phyloP scores from a whole-genome alignment of 169 alveolate genomes.

The Amoebophrya sp. region DNA sequence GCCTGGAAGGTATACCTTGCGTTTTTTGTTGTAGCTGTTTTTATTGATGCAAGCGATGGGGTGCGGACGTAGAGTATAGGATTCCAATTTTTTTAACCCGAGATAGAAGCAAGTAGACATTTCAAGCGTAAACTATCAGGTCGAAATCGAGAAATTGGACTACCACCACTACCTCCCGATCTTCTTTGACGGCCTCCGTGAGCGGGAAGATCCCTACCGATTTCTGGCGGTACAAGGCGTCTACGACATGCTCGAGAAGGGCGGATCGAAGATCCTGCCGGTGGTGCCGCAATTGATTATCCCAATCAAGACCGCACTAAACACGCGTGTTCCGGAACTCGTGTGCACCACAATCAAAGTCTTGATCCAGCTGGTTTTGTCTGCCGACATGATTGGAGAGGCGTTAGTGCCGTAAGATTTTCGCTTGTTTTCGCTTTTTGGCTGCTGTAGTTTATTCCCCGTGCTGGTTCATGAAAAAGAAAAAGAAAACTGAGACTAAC shows the following conservation, averaged over 20 bases:
- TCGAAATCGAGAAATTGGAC: constrained; percentile 71
- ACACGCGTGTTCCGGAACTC: constrained; percentile 78
- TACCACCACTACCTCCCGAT: constrained; percentile 85
- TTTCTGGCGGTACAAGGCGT: constrained; percentile 65
- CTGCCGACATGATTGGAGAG: constrained; percentile 63
- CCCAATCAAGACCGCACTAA: constrained; percentile 77
- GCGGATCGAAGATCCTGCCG: constrained; percentile 72
- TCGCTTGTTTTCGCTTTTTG: background rate
- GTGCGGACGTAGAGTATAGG: background rate
- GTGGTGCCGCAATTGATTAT: constrained; percentile 81
- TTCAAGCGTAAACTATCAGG: no score
- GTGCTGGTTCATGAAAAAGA: background rate
- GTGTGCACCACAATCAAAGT: constrained; percentile 22
- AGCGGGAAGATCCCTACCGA: constrained; percentile 63
- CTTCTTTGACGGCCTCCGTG: constrained; percentile 86
- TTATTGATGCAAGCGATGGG: background rate
- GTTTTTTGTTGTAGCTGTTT: background rate
- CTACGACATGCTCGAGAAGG: constrained; percentile 68
- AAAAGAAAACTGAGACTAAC: no score
- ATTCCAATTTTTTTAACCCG: background rate
- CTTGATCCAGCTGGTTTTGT: background rate
- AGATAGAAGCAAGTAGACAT: no score
- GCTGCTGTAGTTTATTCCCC: background rate
- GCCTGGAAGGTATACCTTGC: constrained; percentile 52
- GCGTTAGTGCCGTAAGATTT: constrained; percentile 84